These are phyloP conservation scores for Neonectria ditissima DNA, from an alignment of 2,329 filamentous ascomycete species.

Conservation along the genomic window DNA sequence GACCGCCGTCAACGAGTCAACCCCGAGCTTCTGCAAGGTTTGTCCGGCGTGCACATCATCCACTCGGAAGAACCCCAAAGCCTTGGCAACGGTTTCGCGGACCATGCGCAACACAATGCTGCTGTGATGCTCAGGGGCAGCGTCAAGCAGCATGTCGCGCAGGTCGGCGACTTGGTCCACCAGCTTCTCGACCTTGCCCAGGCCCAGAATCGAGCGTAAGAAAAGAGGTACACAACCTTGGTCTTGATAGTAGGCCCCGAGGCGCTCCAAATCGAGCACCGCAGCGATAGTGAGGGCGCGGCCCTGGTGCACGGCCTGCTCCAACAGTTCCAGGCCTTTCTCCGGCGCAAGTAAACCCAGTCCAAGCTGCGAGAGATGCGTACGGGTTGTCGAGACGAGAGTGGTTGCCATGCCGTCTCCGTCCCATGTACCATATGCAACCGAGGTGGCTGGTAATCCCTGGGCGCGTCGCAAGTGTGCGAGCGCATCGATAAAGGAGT, in stretches of 20 bases:
- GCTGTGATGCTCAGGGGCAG: not conserved
- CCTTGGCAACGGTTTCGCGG: not conserved
- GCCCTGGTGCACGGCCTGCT: not conserved
- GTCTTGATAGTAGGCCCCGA: not conserved
- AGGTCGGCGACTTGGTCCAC: not conserved
- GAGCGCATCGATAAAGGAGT: not conserved
- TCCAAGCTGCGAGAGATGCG: not conserved
- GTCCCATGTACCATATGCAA: not conserved
- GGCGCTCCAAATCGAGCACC: not conserved
- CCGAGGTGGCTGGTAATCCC: not conserved
- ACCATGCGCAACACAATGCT: constrained; percentile 1
- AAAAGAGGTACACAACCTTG: not conserved
- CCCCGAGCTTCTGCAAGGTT: not conserved
- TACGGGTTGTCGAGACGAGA: not conserved
- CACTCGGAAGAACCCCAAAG: not conserved
- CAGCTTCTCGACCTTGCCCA: not conserved
- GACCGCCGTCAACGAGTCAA: not conserved
- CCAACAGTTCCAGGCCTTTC: not conserved
- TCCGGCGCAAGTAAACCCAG: not conserved
- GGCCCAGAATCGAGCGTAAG: not conserved
- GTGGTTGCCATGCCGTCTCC: not conserved
- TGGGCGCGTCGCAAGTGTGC: not conserved
- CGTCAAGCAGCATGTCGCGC: not conserved
- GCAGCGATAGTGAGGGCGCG: not conserved
- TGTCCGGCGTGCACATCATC: not conserved